Base-by-base conservation (phyloP, 805 yeast genomes). In the Ogataea wickerhamii region DNA sequence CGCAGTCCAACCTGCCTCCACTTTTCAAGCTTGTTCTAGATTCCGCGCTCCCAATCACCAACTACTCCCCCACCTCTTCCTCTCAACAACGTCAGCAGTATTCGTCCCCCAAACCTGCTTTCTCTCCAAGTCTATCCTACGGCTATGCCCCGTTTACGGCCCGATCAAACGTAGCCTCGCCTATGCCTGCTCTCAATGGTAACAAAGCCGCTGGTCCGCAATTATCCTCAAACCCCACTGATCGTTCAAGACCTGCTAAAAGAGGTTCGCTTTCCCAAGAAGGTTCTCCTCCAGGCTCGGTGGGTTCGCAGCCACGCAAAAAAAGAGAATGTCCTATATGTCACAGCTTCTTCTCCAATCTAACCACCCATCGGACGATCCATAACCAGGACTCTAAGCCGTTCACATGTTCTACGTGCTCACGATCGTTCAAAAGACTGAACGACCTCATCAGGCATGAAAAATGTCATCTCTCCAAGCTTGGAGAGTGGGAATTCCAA, bases 361-460 rank as follows among this genome's bases (percentile, higher is more conserved):
- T 87, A 49, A 86, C 91, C 18, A 87, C 95, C 5, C 96, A 85
- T 61, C 78, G 78, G 58, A 76, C 88, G 1, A 83, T 87, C 13
- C 96, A 85, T 58, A 78, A 79, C 38, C 85, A 82, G 8, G 74
- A 79, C 16, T 70, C 78, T 12, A 71, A 94, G 42, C 95, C 95
- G 0, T 91, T 81, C 56, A 68, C 78, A 31, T 88, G 97, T 61
- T 69, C 75, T 28, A 74, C 79, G 23, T 88, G 97, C 60, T 70
- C 74, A 28, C 76, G 96, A 43, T 95, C 95, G 2, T 88, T 88
- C 63, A 86, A 93, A 12, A 71, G 96, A 42, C 82, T 89, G 29
- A 89, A 89, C 58, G 96, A 88, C 58, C 66, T 89, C 48, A 75
- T 82, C 47, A 72, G 97, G 44, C 97, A 88, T 59, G 78, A 80